These are phyloP conservation scores for Tulasnella sp. DNA, from an alignment of 768 basidiomycete species.

Conservation along the genomic window DNA sequence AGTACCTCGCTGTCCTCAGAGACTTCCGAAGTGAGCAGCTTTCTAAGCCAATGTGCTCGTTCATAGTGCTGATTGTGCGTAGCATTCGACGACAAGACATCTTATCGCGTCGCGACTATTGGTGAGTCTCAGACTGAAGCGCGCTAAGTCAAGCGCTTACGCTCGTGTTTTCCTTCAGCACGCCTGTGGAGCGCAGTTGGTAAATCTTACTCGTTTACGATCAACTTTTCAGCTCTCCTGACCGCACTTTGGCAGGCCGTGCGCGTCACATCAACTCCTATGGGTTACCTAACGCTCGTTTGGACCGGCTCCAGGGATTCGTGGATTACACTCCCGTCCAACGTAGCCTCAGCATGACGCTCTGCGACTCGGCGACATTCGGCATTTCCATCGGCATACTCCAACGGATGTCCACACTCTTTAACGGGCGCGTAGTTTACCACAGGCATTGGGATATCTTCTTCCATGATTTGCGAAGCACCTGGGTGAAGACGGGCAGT, in stretches of 20 bases:
- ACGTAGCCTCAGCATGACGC: neutral
- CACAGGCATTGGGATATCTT: constrained; percentile 24
- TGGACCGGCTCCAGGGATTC: constrained; percentile 25
- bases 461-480: constrained; percentile 19
- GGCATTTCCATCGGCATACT: neutral
- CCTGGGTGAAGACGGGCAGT: neutral
- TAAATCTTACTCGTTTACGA: neutral
- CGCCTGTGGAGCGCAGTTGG: constrained; percentile 25
- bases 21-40: constrained; percentile 1
- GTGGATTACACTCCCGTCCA: neutral
- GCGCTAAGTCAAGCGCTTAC: neutral
- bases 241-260: neutral
- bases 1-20: constrained; percentile 3
- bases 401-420: neutral
- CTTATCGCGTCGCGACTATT: constrained; percentile 17
- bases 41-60: neutral
- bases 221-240: neutral
- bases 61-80: neutral
- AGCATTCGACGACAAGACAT: neutral
- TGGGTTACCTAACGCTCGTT: constrained; percentile 5
- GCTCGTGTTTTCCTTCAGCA: neutral
- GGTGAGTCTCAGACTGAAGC: neutral
- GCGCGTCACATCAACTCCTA: constrained; percentile 25
- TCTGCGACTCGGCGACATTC: neutral
- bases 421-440: constrained; percentile 21